Conservation (phyloP, 2,329 filamentous ascomycete genomes). For the Ambrosiella cleistominuta region DNA sequence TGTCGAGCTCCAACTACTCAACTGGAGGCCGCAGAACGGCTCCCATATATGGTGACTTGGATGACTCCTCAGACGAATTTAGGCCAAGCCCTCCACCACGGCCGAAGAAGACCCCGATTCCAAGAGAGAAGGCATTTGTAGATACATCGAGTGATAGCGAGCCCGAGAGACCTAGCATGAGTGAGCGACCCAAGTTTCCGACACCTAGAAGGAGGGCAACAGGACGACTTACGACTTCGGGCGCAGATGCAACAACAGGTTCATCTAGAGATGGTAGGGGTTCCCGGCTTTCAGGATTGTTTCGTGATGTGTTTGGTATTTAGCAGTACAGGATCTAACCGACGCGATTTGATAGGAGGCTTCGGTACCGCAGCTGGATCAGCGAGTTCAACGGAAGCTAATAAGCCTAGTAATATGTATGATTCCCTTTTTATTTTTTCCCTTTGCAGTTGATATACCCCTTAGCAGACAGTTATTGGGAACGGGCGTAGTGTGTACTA, state of each 20-base stretch:
- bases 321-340: slow-evolving; percentile 3
- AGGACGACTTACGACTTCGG: not conserved
- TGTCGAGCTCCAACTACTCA: slow-evolving; percentile 33
- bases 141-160: slow-evolving; percentile 12
- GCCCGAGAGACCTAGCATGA: not conserved
- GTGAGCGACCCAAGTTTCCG: slow-evolving; percentile 5
- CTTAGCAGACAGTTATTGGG: not conserved
- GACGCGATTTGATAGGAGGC: slow-evolving; percentile 2
- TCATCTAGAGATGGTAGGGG: slow-evolving; percentile 1
- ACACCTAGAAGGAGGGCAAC: slow-evolving; percentile 2
- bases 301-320: slow-evolving; percentile 3
- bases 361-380: not conserved
- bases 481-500: no score
- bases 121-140: slow-evolving; percentile 6
- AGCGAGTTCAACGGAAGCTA: not conserved
- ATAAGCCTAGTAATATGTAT: slow-evolving; percentile 3
- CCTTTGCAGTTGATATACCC: not conserved
- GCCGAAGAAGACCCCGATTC: slow-evolving; percentile 5
- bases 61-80: slow-evolving; percentile 1
- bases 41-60: slow-evolving; percentile 1
- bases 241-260: not conserved
- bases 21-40: slow-evolving; percentile 18
- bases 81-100: slow-evolving; percentile 7
- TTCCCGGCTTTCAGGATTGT: slow-evolving; percentile 2
- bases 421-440: slow-evolving; percentile 1